Evolutionary conservation across 2,329 filamentous ascomycete species (phyloP), one percentile per base, ranked within the genome.

Genomic region (Emergomyces pasteurianus): DNA sequence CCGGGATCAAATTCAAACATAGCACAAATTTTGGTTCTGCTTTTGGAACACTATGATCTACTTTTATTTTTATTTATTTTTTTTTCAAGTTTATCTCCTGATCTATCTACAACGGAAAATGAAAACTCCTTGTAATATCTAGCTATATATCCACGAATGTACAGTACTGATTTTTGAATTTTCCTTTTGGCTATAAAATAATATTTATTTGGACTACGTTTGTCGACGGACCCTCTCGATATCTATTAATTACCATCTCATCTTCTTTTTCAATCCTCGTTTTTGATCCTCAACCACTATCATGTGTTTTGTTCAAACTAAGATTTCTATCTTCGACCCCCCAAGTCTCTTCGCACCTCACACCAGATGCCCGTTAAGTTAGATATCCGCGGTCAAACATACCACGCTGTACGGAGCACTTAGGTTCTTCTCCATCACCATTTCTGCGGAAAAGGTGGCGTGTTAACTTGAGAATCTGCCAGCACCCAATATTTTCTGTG

Each of bases 11-110:
- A 63, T 73, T 79, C 65, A 78, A 72, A 64, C 74, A 74, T 31
- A 74, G 73, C 18, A 77, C 73, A 21, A 78, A 78, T 67, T 78
- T 79, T 69, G 77, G 76, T n/a, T 76, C 75, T 60, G 77, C 75
- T 5, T 79, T 77, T 72, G 77, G 77, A 28, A 40, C 59, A 16
- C 28, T 52, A 42, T 50, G 31, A 59, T 38, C n/a, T 40, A 40
- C 26, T 26, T 52, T 18, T 38, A 40, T 40, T 26, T 52, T 18
- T 38, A 23, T 23, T 54, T 3, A n/a, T 38, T 9, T 38, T 49
- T 9, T 38, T 49, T 49, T 26, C 10, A 49, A 5, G n/a, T 47
- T 23, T 4, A 49, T 49, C 12, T 12, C 46, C 36, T 38, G 14
- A 14, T 38, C 10, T 38, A 38, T 49, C 28, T 28, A 6, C 46